phyloP scores from a whole-genome alignment of 108 stramenopile genomes.

The Chaetoceros tenuissimus region DNA sequence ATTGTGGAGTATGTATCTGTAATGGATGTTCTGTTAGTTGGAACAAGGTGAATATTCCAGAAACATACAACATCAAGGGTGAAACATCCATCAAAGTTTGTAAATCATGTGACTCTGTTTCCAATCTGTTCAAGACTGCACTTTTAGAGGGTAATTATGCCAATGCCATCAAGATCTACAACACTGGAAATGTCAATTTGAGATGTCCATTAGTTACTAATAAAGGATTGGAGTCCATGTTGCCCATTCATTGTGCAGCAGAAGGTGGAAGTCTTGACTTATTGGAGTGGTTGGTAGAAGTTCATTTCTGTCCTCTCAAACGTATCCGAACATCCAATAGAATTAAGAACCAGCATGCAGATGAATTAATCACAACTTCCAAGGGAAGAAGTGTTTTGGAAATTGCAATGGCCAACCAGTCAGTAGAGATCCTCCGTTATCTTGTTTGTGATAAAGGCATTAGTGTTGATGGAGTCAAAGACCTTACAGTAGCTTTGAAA shows the following conservation, averaged over 20 bases:
- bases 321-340: constrained; percentile 31
- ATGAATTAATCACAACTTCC: constrained; percentile 51
- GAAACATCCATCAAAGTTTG: constrained; percentile 52
- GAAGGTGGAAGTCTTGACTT: constrained; percentile 62
- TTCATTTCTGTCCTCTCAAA: constrained; percentile 69
- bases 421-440: constrained; percentile 62
- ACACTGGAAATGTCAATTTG: constrained; percentile 75
- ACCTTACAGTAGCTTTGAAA: constrained; percentile 30
- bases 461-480: constrained; percentile 45
- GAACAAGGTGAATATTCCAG: constrained; percentile 58
- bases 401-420: constrained; percentile 53
- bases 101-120: constrained; percentile 46
- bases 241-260: constrained; percentile 77
- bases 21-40: constrained; percentile 43
- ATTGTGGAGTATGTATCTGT: constrained; percentile 78
- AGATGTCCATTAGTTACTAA: constrained; percentile 53
- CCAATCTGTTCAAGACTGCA: constrained; percentile 50
- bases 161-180: constrained; percentile 56
- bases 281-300: constrained; percentile 75
- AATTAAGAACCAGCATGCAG: constrained; percentile 19
- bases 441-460: constrained; percentile 58
- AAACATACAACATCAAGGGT: constrained; percentile 72
- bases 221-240: constrained; percentile 40
- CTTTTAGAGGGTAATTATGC: constrained; percentile 58
- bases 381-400: constrained; percentile 62